Percentiles rank a stretch among this genome's conserved stretches.
Conservation (phyloP, 2,329 filamentous ascomycete species). For the Venturia effusa region DNA sequence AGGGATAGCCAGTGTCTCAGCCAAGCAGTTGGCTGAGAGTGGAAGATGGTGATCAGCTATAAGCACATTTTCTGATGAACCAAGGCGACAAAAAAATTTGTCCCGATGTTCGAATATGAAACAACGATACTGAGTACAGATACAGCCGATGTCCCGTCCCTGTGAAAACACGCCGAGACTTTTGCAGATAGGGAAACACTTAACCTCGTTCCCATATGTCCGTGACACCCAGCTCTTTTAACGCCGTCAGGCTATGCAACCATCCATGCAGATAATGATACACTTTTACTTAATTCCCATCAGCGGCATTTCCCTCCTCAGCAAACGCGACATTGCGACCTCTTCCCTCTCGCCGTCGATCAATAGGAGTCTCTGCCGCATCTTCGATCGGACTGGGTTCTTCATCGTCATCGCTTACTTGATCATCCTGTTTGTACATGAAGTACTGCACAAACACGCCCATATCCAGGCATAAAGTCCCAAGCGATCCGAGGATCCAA, state of each 20-base stretch:
- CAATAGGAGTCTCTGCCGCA: background rate
- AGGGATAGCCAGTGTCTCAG: background rate
- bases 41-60: background rate
- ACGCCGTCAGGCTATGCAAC: background rate
- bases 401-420: slow-evolving; percentile 1
- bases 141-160: too few relatives aligned
- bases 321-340: background rate
- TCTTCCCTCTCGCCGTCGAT: background rate
- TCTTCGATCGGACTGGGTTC: background rate
- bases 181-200: too few relatives aligned
- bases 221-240: background rate
- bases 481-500: slow-evolving; percentile 82
- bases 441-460: slow-evolving; percentile 89
- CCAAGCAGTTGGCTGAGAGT: background rate
- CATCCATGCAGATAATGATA: background rate
- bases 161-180: too few relatives aligned
- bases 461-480: slow-evolving; percentile 75
- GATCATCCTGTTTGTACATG: slow-evolving; percentile 48
- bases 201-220: too few relatives aligned
- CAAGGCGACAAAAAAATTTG: background rate
- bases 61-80: background rate
- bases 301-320: background rate
- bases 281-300: background rate
- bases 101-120: too few relatives aligned
- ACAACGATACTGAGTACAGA: too few relatives aligned